phyloP scores from a whole-genome alignment of 257 asterid genomes.

The Cinchona pubescens region DNA sequence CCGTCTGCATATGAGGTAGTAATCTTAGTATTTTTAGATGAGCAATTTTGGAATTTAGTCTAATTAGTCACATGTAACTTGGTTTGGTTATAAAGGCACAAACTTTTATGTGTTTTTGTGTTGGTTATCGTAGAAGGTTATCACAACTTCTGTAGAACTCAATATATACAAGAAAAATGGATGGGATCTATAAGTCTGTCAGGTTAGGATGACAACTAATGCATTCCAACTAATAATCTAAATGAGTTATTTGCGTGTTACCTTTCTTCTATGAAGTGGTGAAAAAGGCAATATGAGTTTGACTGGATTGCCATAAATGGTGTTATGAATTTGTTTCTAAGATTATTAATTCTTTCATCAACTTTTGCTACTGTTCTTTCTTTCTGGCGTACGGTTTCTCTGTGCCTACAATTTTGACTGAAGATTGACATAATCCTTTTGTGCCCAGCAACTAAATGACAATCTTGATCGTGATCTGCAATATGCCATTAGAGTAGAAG shows the following conservation, averaged over 20 bases:
- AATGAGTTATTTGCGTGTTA: background rate
- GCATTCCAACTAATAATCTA: background rate
- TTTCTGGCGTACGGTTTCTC: background rate
- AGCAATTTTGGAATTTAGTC: background rate
- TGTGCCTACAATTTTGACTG: background rate
- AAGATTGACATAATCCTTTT: constrained; percentile 6
- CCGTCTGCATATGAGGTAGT: constrained; percentile 81
- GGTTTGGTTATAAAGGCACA: background rate
- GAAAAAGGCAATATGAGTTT: background rate
- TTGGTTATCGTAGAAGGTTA: too few species aligned
- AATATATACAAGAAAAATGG: too few species aligned
- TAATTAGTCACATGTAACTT: background rate
- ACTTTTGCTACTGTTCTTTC: background rate
- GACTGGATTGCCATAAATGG: background rate
- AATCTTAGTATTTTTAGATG: constrained; percentile 11
- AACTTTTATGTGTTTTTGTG: too few species aligned
- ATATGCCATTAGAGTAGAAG: constrained; percentile 91
- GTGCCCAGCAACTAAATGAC: constrained; percentile 63
- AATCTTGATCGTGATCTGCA: constrained; percentile 98
- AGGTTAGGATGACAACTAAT: too few species aligned
- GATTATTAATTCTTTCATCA: background rate
- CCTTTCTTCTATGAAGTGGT: background rate
- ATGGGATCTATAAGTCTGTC: too few species aligned
- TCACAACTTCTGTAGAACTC: too few species aligned
- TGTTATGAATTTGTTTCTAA: background rate